Conservation (phyloP, 2,329 filamentous ascomycete species). For the Fonsecaea pugnacius region DNA sequence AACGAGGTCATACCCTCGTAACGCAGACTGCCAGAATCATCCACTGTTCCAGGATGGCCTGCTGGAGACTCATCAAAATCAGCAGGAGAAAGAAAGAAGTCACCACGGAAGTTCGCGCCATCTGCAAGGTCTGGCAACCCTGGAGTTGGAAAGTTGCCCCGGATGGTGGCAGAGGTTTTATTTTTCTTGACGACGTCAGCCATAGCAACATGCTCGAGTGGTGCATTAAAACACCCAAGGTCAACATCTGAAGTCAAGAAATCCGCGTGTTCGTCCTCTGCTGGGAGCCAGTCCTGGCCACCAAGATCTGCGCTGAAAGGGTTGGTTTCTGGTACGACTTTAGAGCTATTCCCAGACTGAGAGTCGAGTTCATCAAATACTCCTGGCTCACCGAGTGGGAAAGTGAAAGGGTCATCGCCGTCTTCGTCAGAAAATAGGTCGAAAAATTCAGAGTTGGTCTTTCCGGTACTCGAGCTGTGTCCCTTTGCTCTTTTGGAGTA, state of each 20-base stretch:
- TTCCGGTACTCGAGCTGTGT: neutral
- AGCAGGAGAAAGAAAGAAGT: neutral
- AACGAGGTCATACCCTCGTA: neutral
- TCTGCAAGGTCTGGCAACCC: neutral
- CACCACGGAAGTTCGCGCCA: slow-evolving; percentile 2
- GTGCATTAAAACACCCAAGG: slow-evolving; percentile 25
- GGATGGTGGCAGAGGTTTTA: slow-evolving; percentile 4
- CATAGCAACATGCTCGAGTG: slow-evolving; percentile 28
- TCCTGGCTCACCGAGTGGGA: neutral
- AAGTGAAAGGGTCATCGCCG: slow-evolving; percentile 6
- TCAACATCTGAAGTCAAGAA: slow-evolving; percentile 20
- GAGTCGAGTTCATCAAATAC: neutral
- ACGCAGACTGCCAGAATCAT: neutral
- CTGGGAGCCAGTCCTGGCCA: neutral
- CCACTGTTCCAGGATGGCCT: neutral
- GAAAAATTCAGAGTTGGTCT: slow-evolving; percentile 2
- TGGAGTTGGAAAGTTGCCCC: slow-evolving; percentile 18
- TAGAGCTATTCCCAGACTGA: too few relatives aligned
- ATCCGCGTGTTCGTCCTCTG: slow-evolving; percentile 9
- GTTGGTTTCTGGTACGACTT: neutral
- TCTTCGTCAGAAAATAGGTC: slow-evolving; percentile 7
- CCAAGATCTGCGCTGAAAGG: neutral
- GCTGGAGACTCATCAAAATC: neutral
- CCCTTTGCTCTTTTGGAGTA: neutral
- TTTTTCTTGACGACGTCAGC: slow-evolving; percentile 25